A percentile compares a stretch with the other conserved stretches of the same genome.
phyloP scores from a whole-genome alignment of 2,329 filamentous ascomycete genomes.

The Lachnellula subtilissima region DNA sequence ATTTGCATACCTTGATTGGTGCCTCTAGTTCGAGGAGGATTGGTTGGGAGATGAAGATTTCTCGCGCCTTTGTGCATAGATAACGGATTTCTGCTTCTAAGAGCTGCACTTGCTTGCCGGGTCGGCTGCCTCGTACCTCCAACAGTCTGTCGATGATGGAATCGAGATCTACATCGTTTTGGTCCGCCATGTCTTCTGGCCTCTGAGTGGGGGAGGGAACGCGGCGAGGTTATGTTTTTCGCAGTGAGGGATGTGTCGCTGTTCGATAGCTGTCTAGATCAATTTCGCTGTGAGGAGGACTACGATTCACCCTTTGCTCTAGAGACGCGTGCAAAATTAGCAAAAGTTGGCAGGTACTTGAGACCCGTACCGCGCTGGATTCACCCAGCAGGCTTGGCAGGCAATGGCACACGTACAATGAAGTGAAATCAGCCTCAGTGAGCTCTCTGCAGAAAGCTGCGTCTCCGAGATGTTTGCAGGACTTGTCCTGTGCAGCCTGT shows the following conservation, averaged over 20 bases:
- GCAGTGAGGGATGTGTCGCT: conserved; percentile 18
- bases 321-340: conserved; percentile 19
- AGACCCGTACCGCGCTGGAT: conserved; percentile 17
- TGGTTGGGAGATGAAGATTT: conserved; percentile 99
- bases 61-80: conserved; percentile 95
- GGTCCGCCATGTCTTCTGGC: conserved; percentile 59
- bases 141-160: conserved; percentile 98
- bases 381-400: background rate
- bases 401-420: conserved; percentile 24
- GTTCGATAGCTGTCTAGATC: conserved; percentile 14
- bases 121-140: conserved; percentile 95
- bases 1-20: conserved; percentile 80
- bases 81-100: conserved; percentile 94
- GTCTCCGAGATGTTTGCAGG: conserved; percentile 10
- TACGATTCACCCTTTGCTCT: conserved; percentile 31
- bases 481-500: conserved; percentile 11
- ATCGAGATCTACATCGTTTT: conserved; percentile 93
- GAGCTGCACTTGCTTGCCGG: conserved; percentile 97
- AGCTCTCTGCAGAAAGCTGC: conserved; percentile 29
- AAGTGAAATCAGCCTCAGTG: conserved; percentile 31
- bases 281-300: conserved; percentile 29
- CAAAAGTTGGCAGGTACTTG: conserved; percentile 15
- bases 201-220: conserved; percentile 30
- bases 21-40: conserved; percentile 96
- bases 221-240: conserved; percentile 26